Conservation (phyloP, 345 rosid species). For the Bretschneidera sinensis region DNA sequence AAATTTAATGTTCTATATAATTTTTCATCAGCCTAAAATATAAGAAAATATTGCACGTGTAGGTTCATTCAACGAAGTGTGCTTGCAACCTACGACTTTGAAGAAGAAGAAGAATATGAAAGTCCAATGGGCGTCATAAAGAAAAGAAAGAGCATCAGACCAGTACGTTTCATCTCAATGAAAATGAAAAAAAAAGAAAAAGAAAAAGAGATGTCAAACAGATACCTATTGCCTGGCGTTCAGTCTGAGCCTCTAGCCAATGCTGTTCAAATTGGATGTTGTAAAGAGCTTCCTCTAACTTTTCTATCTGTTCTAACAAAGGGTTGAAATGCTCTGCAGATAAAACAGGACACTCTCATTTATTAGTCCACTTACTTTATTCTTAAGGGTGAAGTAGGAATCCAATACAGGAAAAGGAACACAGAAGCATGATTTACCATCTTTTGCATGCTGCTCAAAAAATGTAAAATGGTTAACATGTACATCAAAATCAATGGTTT, state of each 20-base stretch:
- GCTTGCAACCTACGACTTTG: too few relatives aligned
- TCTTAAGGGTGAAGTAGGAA: neutral
- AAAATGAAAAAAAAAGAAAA: too few relatives aligned
- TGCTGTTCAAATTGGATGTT: slow-evolving; percentile 74
- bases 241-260: slow-evolving; percentile 79
- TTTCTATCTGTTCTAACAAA: slow-evolving; percentile 52
- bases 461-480: slow-evolving; percentile 59
- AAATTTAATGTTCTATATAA: too few relatives aligned
- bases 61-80: too few relatives aligned
- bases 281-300: slow-evolving; percentile 65
- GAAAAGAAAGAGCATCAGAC: too few relatives aligned
- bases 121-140: too few relatives aligned
- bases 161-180: neutral
- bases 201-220: neutral
- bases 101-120: too few relatives aligned
- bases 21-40: too few relatives aligned
- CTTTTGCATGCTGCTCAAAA: slow-evolving; percentile 67
- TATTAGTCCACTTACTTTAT: neutral
- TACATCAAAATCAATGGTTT: slow-evolving; percentile 66
- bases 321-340: slow-evolving; percentile 68
- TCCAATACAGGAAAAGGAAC: neutral
- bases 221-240: slow-evolving; percentile 65
- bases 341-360: neutral
- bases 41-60: too few relatives aligned
- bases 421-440: slow-evolving; percentile 34